Percentiles rank a stretch among this genome's conserved stretches.
Conservation (phyloP, 2,329 filamentous ascomycete species). For the Trichoderma aggressivum region DNA sequence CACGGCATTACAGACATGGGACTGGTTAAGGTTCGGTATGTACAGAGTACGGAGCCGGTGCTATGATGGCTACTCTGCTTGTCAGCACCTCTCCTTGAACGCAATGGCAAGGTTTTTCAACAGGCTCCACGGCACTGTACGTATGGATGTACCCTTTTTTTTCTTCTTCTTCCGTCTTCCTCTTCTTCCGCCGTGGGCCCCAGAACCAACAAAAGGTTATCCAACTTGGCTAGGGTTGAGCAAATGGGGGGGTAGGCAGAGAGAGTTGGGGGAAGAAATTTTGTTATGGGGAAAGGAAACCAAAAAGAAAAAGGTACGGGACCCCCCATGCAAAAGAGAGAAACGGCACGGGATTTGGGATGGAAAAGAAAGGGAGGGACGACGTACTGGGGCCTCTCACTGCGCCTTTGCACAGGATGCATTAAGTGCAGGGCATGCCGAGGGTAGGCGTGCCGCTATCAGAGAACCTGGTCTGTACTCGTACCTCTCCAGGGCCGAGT, state of each 20-base stretch:
- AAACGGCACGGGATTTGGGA: conserved; percentile 12
- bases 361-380: conserved; percentile 10
- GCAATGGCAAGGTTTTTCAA: conserved; percentile 9
- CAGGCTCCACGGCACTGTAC: not conserved
- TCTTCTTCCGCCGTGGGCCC: not conserved
- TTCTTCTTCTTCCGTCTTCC: not conserved
- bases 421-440: conserved; percentile 5
- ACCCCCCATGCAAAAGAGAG: conserved; percentile 15
- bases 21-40: conserved; percentile 9
- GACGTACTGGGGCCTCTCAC: not conserved
- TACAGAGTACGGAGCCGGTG: not conserved
- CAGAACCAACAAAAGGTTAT: not conserved
- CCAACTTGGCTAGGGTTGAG: conserved; percentile 7
- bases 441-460: conserved; percentile 18
- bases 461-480: conserved; percentile 8
- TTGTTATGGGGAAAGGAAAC: conserved; percentile 13
- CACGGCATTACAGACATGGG: conserved; percentile 10
- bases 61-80: conserved; percentile 2
- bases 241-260: conserved; percentile 7
- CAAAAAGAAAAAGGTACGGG: conserved; percentile 6
- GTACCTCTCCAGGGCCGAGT: conserved; percentile 4
- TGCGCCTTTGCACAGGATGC: not conserved
- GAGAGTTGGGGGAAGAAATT: not conserved
- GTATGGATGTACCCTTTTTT: not conserved
- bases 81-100: conserved; percentile 11